Evolutionary conservation across 768 basidiomycete genomes (phyloP), one percentile per base, ranked within the genome.

Genomic region (Mycena belliarum): DNA sequence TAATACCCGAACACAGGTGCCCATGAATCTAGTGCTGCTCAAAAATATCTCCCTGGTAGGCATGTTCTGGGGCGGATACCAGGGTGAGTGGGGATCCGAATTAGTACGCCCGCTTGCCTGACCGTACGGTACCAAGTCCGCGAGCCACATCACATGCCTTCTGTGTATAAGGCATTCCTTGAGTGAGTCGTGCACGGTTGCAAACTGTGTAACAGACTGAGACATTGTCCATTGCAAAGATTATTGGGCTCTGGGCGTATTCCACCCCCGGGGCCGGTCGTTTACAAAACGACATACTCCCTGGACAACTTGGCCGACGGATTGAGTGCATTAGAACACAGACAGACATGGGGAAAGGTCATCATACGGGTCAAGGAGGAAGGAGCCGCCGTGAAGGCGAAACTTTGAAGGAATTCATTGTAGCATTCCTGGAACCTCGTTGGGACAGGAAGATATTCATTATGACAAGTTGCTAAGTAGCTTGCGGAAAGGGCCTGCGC

Each of bases 341-440:
- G 96, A 61, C 83, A 91, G 73, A 95, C 94, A 6, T 98, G 94
- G 92, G 96, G 96, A 0, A 98, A 98, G 68, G 90, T 80, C 0
- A 76, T 95, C 24, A 82, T 92, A 9, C 79, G 76, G 48, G 70
- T 98, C 46, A 80, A 76, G 50, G 80, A 84, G 12, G 66, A 66
- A 4, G 40, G 10, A 21, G 51, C 48, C 24, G 63, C 37, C 1
- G 65, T 65, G 52, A 75, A 61, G 50, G 73, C 82, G 4, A 87
- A 78, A 66, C 70, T 86, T 40, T 82, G 55, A 59, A 21, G 8
- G n/a, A n/a, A n/a, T n/a, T n/a, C n/a, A n/a, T n/a, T 32, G 29
- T 32, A 12, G 6, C 6, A 32, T 32, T 32, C 7, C 12, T 32
- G 12, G 6, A 6, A 32, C 6, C 29, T 32, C 29, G 29, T 32